Evolutionary conservation across 495 filamentous ascomycete species (phyloP), one percentile per base, ranked within the genome.

Genomic region (Penicillium coffeae): DNA sequence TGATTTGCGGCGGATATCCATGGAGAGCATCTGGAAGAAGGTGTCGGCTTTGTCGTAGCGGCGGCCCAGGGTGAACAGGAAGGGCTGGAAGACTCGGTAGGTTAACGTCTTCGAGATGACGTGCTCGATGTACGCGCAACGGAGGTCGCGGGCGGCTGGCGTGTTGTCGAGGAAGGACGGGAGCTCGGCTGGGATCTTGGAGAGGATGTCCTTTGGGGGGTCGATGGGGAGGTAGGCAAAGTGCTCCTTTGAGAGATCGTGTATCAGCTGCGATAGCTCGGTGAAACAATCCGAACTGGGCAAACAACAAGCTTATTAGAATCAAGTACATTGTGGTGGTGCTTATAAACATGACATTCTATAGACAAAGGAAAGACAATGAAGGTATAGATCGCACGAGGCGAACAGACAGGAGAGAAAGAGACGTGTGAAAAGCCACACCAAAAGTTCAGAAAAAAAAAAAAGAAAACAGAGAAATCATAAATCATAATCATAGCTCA

Each of bases 31-130:
- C 47, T 77, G 73, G 71, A 85, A 83, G 50, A 81, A 75, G 12
- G 74, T 77, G 58, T 84, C 80, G 10, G 79, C 77, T 52, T 82
- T 81, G 57, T 83, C 80, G 59, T 81, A 81, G 18, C 78, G 61
- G 21, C 75, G 74, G n/a, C 79, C 79, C 5, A 84, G 59, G 25
- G 79, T 80, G 62, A 85, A 85, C 3, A 85, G 62, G 67, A 85
- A 85, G 5, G 80, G 81, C 30, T 80, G 75, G 66, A 85, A 85
- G 33, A 85, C 77, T n/a, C 80, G 73, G 55, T 76, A 77, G 20
- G 76, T 81, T 35, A 85, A 61, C 19, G 78, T 77, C 38, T 76
- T 79, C 15, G 80, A 82, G 33, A 85, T 64, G 20, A 80, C 69
- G 48, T 84, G 79, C 42, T 82, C 72, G 38, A 84, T 68, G 52